These are phyloP conservation scores for Sarcodon aspratus DNA, from an alignment of 768 basidiomycete genomes.

Conservation along the genomic window DNA sequence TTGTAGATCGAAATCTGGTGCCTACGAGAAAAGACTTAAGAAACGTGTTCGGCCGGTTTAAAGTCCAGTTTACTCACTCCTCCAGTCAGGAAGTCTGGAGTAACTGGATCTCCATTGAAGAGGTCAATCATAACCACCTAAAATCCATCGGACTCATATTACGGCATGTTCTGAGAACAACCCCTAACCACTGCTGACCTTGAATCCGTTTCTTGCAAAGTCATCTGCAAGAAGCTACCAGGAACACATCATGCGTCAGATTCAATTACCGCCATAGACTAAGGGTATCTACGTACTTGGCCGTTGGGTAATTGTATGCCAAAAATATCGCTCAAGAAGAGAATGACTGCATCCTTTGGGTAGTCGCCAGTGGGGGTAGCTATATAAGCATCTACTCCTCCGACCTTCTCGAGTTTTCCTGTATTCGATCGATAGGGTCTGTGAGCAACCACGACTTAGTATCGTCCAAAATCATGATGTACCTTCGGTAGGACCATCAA, in stretches of 20 bases:
- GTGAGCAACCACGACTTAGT: not conserved
- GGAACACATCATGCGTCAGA: not conserved
- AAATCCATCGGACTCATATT: constrained; percentile 9
- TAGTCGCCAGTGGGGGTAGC: constrained; percentile 24
- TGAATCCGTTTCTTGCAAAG: constrained; percentile 30
- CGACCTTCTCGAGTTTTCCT: constrained; percentile 26
- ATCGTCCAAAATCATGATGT: not conserved
- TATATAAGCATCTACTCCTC: constrained; percentile 28
- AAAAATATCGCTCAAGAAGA: constrained; percentile 27
- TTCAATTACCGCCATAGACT: not conserved
- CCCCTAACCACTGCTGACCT: constrained; percentile 5
- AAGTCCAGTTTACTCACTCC: too few relatives aligned
- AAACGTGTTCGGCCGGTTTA: too few relatives aligned
- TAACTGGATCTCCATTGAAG: constrained; percentile 22
- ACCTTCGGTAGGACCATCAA: constrained; percentile 13
- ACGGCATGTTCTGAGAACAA: too few relatives aligned
- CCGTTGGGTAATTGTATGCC: constrained; percentile 18
- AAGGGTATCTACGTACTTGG: constrained; percentile 6
- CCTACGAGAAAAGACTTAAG: too few relatives aligned
- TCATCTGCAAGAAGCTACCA: constrained; percentile 32
- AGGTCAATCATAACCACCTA: too few relatives aligned
- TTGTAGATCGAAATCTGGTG: constrained; percentile 12
- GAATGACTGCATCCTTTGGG: constrained; percentile 21
- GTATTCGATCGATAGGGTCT: constrained; percentile 1
- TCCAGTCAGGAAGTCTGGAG: constrained; percentile 8